Evolutionary conservation across 1,139 yeast species (phyloP).

Genomic region (Spencermartinsiella ligniputridi): DNA sequence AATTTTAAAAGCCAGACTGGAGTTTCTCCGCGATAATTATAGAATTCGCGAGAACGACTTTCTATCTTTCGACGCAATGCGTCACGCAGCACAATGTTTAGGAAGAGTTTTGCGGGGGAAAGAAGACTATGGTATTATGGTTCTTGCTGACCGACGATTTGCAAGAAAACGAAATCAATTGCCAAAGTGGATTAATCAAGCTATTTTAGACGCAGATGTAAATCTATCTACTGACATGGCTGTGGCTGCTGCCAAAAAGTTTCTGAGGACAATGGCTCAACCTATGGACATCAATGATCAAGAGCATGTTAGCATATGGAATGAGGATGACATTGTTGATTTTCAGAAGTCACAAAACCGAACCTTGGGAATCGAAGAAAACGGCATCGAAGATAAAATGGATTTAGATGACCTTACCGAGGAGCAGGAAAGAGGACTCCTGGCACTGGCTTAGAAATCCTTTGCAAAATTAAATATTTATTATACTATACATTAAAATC

Average conservation of each 20-base stretch:
- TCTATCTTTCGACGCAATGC: constrained; percentile 96
- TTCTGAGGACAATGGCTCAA: constrained; percentile 88
- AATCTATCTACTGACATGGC: constrained; percentile 98
- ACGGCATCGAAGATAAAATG: neutral
- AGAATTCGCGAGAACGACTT: constrained; percentile 93
- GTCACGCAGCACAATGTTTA: constrained; percentile 98
- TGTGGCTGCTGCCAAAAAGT: constrained; percentile 87
- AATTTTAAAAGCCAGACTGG: constrained; percentile 88
- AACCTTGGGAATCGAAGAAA: neutral
- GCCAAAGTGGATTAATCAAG: constrained; percentile 97
- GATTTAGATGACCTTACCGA: neutral
- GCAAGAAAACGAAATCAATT: constrained; percentile 78
- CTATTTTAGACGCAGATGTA: constrained; percentile 82
- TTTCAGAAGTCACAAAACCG: constrained; percentile 1
- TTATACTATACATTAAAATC: constrained; percentile 1
- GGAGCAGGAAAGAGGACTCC: neutral
- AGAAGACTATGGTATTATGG: constrained; percentile 98
- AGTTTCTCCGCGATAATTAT: constrained; percentile 86
- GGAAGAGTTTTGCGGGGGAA: constrained; percentile 97
- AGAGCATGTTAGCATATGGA: constrained; percentile 95
- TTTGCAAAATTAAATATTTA: neutral
- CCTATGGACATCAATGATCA: constrained; percentile 88
- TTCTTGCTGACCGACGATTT: constrained; percentile 89
- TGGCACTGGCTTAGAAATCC: neutral
- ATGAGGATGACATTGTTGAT: constrained; percentile 53